Evolutionary conservation across 2,329 filamentous ascomycete species (phyloP), one percentile per base, ranked within the genome.

Genomic region (Phialemonium atrogriseum): DNA sequence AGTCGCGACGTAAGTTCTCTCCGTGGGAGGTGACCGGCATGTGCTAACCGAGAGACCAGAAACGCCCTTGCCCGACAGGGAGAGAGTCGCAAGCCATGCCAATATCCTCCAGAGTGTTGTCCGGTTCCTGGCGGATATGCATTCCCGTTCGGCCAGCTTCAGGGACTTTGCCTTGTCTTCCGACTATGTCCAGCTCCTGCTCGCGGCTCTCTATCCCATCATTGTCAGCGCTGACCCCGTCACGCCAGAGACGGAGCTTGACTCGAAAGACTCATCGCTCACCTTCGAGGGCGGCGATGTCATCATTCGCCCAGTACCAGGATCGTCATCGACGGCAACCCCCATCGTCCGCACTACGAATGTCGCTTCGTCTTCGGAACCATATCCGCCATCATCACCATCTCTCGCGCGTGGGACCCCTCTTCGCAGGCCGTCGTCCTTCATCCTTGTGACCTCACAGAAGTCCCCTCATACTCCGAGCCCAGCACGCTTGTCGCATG

Each of bases 271-370:
- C 43, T 84, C 84, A 9, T 73, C 77, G 2, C 69, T 94, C 35
- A 89, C 77, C 1, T 94, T 94, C 43, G 85, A 91, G 43, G 86
- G 86, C 1, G 78, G 80, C 26, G 85, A 89, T 55, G 81, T 94
- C 2, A 81, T 88, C 15, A 83, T 93, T 38, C 77, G 84, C 10
- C 84, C 85, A 0, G 69, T 84, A 5, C 77, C 60, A 13, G 60
- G 76, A 1, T 76, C 77, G 11, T 68, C 72, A 4, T 60, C 68
- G 17, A 66, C 71, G 6, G 64, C 74, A 47, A 47, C 43, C 8
- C 80, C 83, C 1, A 81, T 89, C 20, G 73, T 95, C 13, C 75
- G 83, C 40, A 88, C 84, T 4, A 74, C 77, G 12, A 80, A 54
- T 27, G 53, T 73, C 5, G 68, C 74, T 24, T 64, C 66, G 42